A percentile compares a stretch with the other conserved stretches of the same genome.
phyloP scores from a whole-genome alignment of 345 rosid genomes.

The Gossypium raimondii region DNA sequence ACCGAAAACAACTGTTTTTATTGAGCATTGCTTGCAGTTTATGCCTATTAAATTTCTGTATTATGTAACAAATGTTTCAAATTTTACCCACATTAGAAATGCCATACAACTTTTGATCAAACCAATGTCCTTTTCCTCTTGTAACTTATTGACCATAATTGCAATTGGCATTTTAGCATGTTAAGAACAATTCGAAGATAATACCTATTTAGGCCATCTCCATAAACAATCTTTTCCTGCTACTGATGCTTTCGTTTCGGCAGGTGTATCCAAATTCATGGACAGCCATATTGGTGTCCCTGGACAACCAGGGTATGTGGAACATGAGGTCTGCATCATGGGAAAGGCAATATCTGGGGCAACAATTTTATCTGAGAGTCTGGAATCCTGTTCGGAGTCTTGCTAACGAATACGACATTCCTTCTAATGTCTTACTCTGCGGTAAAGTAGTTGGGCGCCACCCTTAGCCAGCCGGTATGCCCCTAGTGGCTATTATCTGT shows the following conservation, averaged over 20 bases:
- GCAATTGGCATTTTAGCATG: too few species aligned
- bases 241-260: neutral
- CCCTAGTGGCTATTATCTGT: neutral
- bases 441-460: constrained; percentile 72
- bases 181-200: too few species aligned
- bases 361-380: constrained; percentile 79
- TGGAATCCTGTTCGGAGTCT: constrained; percentile 56
- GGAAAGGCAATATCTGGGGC: constrained; percentile 88
- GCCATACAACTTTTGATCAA: too few species aligned
- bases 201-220: neutral
- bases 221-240: neutral
- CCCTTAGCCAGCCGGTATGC: constrained; percentile 19
- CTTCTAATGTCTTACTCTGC: constrained; percentile 66
- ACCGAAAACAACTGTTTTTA: neutral
- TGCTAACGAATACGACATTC: constrained; percentile 67
- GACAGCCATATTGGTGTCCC: constrained; percentile 68
- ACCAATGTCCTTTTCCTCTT: too few species aligned
- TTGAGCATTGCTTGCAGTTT: neutral
- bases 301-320: constrained; percentile 99
- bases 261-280: constrained; percentile 89
- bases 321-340: constrained; percentile 86
- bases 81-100: too few species aligned
- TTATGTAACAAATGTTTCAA: neutral
- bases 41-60: neutral
- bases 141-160: too few species aligned